These are phyloP conservation scores for Ambrosia hybrid DNA, from an alignment of 140 eudicot genomes.

Conservation along the genomic window DNA sequence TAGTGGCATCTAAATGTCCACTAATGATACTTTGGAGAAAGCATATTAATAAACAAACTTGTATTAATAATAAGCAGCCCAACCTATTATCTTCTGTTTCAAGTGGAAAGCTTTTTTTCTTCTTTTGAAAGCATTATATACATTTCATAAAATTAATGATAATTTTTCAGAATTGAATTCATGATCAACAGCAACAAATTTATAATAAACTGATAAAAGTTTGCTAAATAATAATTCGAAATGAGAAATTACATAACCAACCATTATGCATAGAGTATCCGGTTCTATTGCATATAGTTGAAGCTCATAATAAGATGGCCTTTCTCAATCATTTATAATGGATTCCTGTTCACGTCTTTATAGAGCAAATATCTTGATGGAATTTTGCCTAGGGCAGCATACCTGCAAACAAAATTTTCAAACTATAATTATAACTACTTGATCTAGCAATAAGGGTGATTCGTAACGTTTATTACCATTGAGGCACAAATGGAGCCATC, in stretches of 20 bases:
- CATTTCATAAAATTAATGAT: background rate
- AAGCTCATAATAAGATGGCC: background rate
- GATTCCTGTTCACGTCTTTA: conserved; percentile 92
- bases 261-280: background rate
- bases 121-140: too few species aligned
- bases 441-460: conserved; percentile 4
- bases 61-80: too few species aligned
- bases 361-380: conserved; percentile 83
- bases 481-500: conserved; percentile 99
- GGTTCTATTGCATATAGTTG: background rate
- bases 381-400: conserved; percentile 93
- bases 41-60: too few species aligned
- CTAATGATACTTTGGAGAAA: too few species aligned
- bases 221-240: background rate
- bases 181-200: background rate
- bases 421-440: background rate
- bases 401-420: conserved; percentile 57
- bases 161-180: background rate
- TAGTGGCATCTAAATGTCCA: too few species aligned
- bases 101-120: too few species aligned
- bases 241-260: background rate
- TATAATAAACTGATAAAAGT: background rate
- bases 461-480: conserved; percentile 55
- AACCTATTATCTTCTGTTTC: too few species aligned
- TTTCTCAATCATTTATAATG: conserved; percentile 38